Base-by-base conservation (phyloP, 768 basidiomycete species). In the Auricularia sp. region DNA sequence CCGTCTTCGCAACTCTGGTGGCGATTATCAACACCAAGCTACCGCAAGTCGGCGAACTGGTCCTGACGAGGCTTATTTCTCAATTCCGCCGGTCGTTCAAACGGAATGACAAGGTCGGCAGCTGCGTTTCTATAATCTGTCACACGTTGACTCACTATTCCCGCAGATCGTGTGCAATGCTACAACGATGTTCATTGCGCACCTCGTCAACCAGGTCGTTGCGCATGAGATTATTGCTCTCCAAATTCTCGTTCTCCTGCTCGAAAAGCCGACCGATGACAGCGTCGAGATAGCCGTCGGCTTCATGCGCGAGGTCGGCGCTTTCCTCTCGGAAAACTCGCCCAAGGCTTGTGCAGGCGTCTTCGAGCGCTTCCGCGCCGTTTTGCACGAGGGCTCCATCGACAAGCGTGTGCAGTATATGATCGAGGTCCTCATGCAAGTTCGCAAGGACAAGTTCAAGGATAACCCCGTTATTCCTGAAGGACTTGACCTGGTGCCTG, bases 371-470 rank as follows among this genome's bases (percentile, higher is more conserved):
- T 98, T 98, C 85, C 88, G 97, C 58, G 92, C 93, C 0, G 93
- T 98, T 8, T 79, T 99, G 39, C 97, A 98, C 75, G 97, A 98
- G 74, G 93, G 93, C 33, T 79, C 83, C 54, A 96, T 99, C 74
- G 94, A 91, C 71, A 94, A 98, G 70, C 86, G 97, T 69, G 92
- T 96, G 35, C 97, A 98, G 73, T 99, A 98, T 77, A 98, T 98
- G 97, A 93, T 99, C 69, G 97, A 98, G 77, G 97, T 98, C 3
- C 81, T 98, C 59, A 98, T 99, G 92, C 97, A 98, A 76, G 92
- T 97, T 7, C 83, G 97, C 69, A 98, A 97, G 79, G 97, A 99
- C 80, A 95, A 93, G 76, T 98, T 92, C 81, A 98, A 98, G 81
- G 97, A 98, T 72, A 98, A 99, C 74, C 95, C 95, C 18, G 86